phyloP scores from a whole-genome alignment of 352 stramenopile genomes.

The Pythium chondricola region DNA sequence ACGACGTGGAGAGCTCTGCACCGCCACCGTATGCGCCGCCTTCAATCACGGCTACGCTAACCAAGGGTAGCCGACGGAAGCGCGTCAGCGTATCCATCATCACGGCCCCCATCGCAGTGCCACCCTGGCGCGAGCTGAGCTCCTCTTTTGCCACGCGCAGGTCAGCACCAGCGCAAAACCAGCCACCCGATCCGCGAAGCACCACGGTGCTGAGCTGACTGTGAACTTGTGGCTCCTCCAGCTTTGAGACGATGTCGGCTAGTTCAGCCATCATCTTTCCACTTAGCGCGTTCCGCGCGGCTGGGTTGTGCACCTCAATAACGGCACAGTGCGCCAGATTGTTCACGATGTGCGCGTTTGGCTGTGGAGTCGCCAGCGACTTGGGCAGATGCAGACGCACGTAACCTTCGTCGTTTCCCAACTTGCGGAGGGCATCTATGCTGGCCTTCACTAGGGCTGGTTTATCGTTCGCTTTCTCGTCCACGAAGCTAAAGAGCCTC shows the following conservation, averaged over 20 bases:
- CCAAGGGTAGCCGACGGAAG: slow-evolving; percentile 65
- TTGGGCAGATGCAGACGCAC: slow-evolving; percentile 34
- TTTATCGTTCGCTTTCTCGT: slow-evolving; percentile 30
- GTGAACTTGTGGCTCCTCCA: slow-evolving; percentile 52
- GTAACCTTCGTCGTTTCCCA: slow-evolving; percentile 30
- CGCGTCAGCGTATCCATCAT: slow-evolving; percentile 74
- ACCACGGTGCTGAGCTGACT: slow-evolving; percentile 56
- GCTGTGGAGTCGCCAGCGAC: neutral
- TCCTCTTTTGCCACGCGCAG: slow-evolving; percentile 72
- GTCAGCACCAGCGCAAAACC: slow-evolving; percentile 85
- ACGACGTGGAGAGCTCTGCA: slow-evolving; percentile 75
- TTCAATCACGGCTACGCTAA: slow-evolving; percentile 75
- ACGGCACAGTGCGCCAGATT: slow-evolving; percentile 40
- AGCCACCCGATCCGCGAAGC: slow-evolving; percentile 42
- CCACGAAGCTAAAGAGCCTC: slow-evolving; percentile 49
- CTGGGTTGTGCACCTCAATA: slow-evolving; percentile 67
- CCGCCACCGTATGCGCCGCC: slow-evolving; percentile 79
- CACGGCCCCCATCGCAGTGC: slow-evolving; percentile 55
- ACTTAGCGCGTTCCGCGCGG: slow-evolving; percentile 66
- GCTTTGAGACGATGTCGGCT: slow-evolving; percentile 46
- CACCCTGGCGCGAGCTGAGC: slow-evolving; percentile 58
- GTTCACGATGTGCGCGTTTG: slow-evolving; percentile 6
- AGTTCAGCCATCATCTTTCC: slow-evolving; percentile 89
- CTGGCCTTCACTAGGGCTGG: slow-evolving; percentile 28
- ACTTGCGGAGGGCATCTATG: slow-evolving; percentile 37